Base-by-base conservation (phyloP, 208 protist genomes). In the Acanthamoeba castellanii region DNA sequence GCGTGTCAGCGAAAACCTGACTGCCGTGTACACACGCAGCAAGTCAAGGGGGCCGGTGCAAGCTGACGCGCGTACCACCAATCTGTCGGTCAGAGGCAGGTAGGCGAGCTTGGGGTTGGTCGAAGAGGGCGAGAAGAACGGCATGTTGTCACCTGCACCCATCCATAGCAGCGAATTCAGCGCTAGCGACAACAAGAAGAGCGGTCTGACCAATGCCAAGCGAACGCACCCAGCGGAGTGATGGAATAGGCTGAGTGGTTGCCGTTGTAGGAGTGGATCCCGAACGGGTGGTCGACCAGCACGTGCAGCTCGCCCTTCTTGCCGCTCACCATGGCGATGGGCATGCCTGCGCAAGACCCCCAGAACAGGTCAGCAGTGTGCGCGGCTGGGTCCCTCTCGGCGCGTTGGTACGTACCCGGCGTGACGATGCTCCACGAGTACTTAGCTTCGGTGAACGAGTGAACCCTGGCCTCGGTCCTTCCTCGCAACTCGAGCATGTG, bases 361-460 rank as follows among this genome's bases (percentile, higher is more conserved):
- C 61, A 3, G 1, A 64, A 2, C 70, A 57, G 34, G 32, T 14
- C n/a, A 94, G 32, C n/a, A 55, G 20, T 57, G 2, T 2, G 52
- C 18, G 55, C 30, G 47, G 47, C 55, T 72, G 45, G 30, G n/a
- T 30, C 27, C 14, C 87, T 14, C 52, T 85, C 25, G 34, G 0
- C 87, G 34, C 27, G 25, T 5, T 25, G 20, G 22, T 25, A 32
- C 57, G 25, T 74, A 95, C 94, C 89, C 22, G 42, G 34, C 1
- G 87, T 95, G 32, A n/a, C 42, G 59, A 95, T 87, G n/a, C 6
- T 87, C 85, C 85, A 94, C n/a, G 34, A 68, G 30, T 87, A 94
- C 47, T 94, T 92, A 30, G 45, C 55, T 92, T 95, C 94, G 59
- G 94, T 94, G 70, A 95, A 95, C 11, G 85, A n/a, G 37, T 95